Percentiles rank a stretch among this genome's conserved stretches.
phyloP scores from a whole-genome alignment of 148 eudicot genomes.

The Arctostaphylos glauca region DNA sequence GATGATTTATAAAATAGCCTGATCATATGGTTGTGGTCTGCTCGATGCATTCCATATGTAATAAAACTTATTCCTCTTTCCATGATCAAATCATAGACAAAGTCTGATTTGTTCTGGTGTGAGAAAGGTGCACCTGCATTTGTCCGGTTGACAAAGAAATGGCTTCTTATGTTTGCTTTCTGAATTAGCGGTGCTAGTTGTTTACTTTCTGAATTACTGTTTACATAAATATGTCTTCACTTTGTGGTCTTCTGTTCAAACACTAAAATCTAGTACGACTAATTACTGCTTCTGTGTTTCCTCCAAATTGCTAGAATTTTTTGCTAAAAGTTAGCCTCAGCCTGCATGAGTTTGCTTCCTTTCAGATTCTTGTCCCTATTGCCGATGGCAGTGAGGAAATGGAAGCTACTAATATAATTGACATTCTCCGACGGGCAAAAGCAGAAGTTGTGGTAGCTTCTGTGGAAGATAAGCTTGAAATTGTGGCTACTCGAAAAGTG shows the following conservation, averaged over 20 bases:
- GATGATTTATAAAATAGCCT: neutral
- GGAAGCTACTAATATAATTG: conserved; percentile 94
- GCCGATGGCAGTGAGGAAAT: conserved; percentile 95
- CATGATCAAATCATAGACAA: neutral
- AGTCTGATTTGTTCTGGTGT: neutral
- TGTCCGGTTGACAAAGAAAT: neutral
- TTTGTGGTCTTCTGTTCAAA: neutral
- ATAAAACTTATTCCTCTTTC: neutral
- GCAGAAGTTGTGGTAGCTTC: conserved; percentile 89
- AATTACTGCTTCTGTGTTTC: neutral
- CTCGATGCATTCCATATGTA: neutral
- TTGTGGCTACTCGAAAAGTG: conserved; percentile 79
- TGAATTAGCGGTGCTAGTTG: neutral
- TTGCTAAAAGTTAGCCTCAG: neutral
- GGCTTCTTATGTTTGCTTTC: neutral
- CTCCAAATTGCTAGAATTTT: neutral
- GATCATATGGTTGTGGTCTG: neutral
- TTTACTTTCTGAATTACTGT: neutral
- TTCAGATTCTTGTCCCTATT: conserved; percentile 86
- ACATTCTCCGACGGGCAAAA: conserved; percentile 79
- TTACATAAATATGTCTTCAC: neutral
- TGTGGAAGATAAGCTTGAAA: conserved; percentile 66
- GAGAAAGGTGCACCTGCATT: neutral
- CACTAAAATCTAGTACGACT: neutral
- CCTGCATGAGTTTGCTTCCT: conserved; percentile 12